A percentile compares a stretch with the other conserved stretches of the same genome.
Conservation (phyloP, 306 rosid species). For the Castanopsis chinensis region DNA sequence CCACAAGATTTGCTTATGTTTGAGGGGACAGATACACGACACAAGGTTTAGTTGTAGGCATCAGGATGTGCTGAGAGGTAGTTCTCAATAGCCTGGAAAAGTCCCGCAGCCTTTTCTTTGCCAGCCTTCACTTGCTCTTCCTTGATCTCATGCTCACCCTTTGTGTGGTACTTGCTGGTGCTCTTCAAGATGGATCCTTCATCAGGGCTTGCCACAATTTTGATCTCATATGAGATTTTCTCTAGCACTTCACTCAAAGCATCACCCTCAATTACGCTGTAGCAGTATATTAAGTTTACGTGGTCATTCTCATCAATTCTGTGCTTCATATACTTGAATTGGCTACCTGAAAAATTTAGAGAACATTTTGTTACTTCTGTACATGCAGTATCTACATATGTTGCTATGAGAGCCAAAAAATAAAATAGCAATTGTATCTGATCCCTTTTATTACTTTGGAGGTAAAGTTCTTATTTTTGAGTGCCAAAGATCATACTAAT, state of each 20-base stretch:
- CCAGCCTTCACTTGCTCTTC: conserved; percentile 35
- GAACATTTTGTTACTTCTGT: not conserved
- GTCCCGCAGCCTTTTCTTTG: conserved; percentile 33
- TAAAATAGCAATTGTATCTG: too few relatives aligned
- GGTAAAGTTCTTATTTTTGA: too few relatives aligned
- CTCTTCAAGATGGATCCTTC: conserved; percentile 37
- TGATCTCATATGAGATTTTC: conserved; percentile 39
- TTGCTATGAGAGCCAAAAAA: too few relatives aligned
- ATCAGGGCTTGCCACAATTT: conserved; percentile 27
- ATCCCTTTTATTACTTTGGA: too few relatives aligned
- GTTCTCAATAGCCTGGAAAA: conserved; percentile 32
- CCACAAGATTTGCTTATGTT: not conserved
- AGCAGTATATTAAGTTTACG: conserved; percentile 31
- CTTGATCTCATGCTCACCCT: conserved; percentile 18
- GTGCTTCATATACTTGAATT: conserved; percentile 38
- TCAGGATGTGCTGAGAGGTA: conserved; percentile 48
- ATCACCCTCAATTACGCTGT: conserved; percentile 47
- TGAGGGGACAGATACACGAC: not conserved
- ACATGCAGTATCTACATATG: too few relatives aligned
- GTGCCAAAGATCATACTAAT: too few relatives aligned
- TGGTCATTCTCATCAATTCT: conserved; percentile 46
- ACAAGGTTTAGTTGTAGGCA: not conserved
- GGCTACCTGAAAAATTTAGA: conserved; percentile 8
- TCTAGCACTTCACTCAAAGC: conserved; percentile 34
- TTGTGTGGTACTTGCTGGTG: conserved; percentile 24